A percentile compares a stretch with the other conserved stretches of the same genome.
phyloP scores from a whole-genome alignment of 2,329 filamentous ascomycete genomes.

The Talaromyces sp. region DNA sequence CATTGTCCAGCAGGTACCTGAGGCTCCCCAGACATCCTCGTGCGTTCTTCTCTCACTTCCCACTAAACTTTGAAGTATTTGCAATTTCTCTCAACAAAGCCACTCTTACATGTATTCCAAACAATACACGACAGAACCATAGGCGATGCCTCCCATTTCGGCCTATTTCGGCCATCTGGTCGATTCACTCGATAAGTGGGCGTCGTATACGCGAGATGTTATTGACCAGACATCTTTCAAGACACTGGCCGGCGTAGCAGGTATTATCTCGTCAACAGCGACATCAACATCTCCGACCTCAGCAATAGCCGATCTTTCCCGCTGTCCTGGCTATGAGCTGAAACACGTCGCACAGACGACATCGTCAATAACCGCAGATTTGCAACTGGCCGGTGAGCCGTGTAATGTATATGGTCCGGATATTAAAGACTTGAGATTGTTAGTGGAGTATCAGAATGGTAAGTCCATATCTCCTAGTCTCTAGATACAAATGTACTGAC shows the following conservation, averaged over 20 bases:
- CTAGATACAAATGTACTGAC: slow-evolving; percentile 23
- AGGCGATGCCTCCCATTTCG: slow-evolving; percentile 5
- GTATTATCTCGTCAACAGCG: slow-evolving; percentile 8
- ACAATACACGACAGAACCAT: not conserved
- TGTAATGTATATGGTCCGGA: slow-evolving; percentile 61
- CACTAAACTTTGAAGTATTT: not conserved
- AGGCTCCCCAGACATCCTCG: not conserved
- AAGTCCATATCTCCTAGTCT: slow-evolving; percentile 24
- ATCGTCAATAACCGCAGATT: slow-evolving; percentile 55
- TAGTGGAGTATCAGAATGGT: slow-evolving; percentile 62
- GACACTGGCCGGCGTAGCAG: slow-evolving; percentile 9
- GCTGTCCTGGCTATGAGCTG: slow-evolving; percentile 38
- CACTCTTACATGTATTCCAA: not conserved
- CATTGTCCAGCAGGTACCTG: not conserved
- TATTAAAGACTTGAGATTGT: slow-evolving; percentile 53
- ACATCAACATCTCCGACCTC: not conserved
- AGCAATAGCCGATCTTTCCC: not conserved
- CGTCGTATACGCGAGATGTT: slow-evolving; percentile 6
- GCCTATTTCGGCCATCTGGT: slow-evolving; percentile 4
- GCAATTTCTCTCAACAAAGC: not conserved
- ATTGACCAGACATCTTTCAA: slow-evolving; percentile 12
- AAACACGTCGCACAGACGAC: slow-evolving; percentile 27
- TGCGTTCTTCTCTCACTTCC: not conserved
- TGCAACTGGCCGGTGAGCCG: slow-evolving; percentile 64
- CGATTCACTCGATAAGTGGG: slow-evolving; percentile 7